Conservation (phyloP, 108 stramenopile species). For the Epithemia pelagica region DNA sequence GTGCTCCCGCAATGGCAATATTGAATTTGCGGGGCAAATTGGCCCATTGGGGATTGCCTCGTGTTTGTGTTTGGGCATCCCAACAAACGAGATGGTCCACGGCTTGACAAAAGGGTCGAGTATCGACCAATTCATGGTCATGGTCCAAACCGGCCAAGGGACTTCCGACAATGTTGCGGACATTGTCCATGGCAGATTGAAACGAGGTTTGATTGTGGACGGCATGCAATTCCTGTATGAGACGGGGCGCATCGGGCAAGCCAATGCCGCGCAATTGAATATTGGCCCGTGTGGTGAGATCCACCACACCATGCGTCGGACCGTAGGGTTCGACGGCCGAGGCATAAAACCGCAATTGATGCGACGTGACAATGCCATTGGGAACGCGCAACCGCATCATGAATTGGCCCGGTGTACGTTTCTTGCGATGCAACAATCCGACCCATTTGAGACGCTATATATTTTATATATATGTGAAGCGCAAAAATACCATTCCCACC, state of each 20-base stretch:
- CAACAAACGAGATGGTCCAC: conserved; percentile 80
- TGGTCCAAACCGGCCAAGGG: conserved; percentile 87
- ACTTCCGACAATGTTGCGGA: conserved; percentile 90
- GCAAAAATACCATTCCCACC: too few relatives aligned
- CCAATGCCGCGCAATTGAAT: conserved; percentile 90
- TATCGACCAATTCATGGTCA: conserved; percentile 85
- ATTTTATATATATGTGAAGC: conserved; percentile 2
- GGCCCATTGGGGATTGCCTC: conserved; percentile 82
- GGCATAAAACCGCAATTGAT: conserved; percentile 85
- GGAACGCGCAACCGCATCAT: conserved; percentile 91
- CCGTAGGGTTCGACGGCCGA: conserved; percentile 81
- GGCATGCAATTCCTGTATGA: conserved; percentile 84
- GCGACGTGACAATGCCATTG: conserved; percentile 88
- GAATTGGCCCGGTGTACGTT: conserved; percentile 92
- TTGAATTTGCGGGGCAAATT: conserved; percentile 94
- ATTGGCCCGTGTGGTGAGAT: conserved; percentile 91
- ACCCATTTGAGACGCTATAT: conserved; percentile 84
- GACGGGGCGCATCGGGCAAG: conserved; percentile 82
- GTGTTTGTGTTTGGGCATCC: conserved; percentile 61
- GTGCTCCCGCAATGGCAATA: conserved; percentile 84
- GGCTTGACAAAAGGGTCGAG: conserved; percentile 72
- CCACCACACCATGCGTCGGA: conserved; percentile 73
- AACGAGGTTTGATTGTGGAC: conserved; percentile 74
- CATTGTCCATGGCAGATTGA: conserved; percentile 87
- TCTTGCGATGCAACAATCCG: conserved; percentile 87